Evolutionary conservation across 768 basidiomycete genomes (phyloP), one percentile per base, ranked within the genome.

Genomic region (Rhodocollybia butyracea): DNA sequence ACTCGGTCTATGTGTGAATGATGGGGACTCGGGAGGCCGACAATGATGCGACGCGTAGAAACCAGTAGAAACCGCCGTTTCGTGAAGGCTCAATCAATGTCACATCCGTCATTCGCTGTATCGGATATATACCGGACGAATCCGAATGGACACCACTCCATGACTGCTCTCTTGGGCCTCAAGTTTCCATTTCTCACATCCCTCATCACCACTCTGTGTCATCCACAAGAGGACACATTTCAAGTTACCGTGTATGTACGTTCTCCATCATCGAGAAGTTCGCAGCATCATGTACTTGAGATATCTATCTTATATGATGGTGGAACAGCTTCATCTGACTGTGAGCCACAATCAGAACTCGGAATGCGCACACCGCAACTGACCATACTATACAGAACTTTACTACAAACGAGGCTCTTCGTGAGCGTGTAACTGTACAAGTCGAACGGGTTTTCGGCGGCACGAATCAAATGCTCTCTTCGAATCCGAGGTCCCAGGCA

Each of bases 401-500:
- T 34, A 19, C 7, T n/a, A n/a, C n/a, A n/a, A 45, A 27, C 43
- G 15, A 29, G n/a, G 43, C 13, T n/a, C 22, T 50, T 48, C 34
- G 31, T 50, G 2, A 34, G 39, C 21, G 39, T 19, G 21, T 13
- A 40, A 40, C 21, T 40, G n/a, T 19, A 13, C 39, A n/a, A 40
- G n/a, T n/a, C n/a, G n/a, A n/a, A n/a, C n/a, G n/a, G n/a, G n/a
- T n/a, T n/a, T 40, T 21, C 17, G 39, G 39, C 30, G 15, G 24
- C 13, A 45, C n/a, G 15, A 45, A 10, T 27, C 13, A 22, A 10
- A 27, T 15, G 6, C 30, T 17, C 22, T 34, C 36, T 34, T 17
- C 22, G 48, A 50, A 13, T 50, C 48, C 48, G 48, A 50, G 22
- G 48, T 50, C 48, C 48, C 48, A 50, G 48, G 48, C 48, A 24